Base-by-base conservation (phyloP, 305 asterid species). In the Withania somnifera region DNA sequence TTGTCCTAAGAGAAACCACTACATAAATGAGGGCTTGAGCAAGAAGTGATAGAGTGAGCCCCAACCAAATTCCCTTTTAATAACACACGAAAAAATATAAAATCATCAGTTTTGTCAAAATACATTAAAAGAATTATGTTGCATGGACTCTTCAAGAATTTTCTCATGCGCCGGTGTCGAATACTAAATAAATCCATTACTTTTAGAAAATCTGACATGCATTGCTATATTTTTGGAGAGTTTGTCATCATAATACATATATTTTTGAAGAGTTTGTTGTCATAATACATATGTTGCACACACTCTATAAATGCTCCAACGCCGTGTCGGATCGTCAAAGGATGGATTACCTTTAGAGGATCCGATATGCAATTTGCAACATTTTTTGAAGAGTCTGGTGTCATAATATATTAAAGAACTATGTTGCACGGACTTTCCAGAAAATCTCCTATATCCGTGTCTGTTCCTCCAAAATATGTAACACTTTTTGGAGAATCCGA, bases 21-120 rank as follows among this genome's bases (percentile, higher is more conserved):
- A 36, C 52, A 71, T 80, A 73, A 53, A 84, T n/a, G 20, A 53
- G 28, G 22, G 84, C 82, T 81, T 84, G 86, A 10, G 34, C 82
- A 20, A 84, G 28, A 42, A 84, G 76, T 3, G 86, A 83, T 28
- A 76, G 84, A 10, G 51, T 81, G 17, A 81, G 67, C 15, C 86
- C 86, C 47, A 51, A 26, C 86, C 86, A 84, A 24, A 84, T 82
- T 10, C 86, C 86, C 86, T 84, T 63, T 75, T 24, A 26, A 75
- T 6, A 47, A 2, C 79, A 75, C 50, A 26, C 7, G 26, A 11
- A 75, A 71, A 73, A 47, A 9, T 24, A 75, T 47, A 17, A 15
- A 47, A 38, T 45, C 56, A 75, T 50, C 15, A 76, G 8, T 26
- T 1, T 73, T 73, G 42, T 24, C 51, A 34, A 34, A 67, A 67